Conservation (phyloP, 2,329 filamentous ascomycete species). For the Cordyceps cateniannulata region DNA sequence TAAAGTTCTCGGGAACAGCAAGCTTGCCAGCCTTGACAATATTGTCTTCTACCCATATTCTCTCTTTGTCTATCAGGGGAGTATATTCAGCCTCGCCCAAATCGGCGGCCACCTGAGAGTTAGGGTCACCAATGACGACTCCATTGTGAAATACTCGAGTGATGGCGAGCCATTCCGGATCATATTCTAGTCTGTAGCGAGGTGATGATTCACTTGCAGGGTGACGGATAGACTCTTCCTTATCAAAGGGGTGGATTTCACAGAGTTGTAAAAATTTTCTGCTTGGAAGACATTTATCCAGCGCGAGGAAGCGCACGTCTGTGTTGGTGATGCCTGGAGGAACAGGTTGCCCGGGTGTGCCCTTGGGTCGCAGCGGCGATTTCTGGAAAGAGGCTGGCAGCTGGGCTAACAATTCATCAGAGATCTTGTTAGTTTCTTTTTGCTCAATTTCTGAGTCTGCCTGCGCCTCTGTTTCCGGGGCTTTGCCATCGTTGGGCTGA, state of each 20-base stretch:
- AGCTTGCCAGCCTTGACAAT: slow-evolving; percentile 58
- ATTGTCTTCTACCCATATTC: slow-evolving; percentile 75
- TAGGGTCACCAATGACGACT: slow-evolving; percentile 56
- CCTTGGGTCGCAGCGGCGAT: slow-evolving; percentile 27
- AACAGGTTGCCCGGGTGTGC: slow-evolving; percentile 53
- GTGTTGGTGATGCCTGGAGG: slow-evolving; percentile 71
- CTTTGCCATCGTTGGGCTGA: slow-evolving; percentile 17
- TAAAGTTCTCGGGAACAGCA: slow-evolving; percentile 71
- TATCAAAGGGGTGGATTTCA: slow-evolving; percentile 48
- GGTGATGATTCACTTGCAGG: slow-evolving; percentile 17
- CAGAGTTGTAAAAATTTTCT: slow-evolving; percentile 78
- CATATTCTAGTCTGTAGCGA: slow-evolving; percentile 66
- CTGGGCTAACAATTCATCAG: slow-evolving; percentile 62
- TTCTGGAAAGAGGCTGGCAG: slow-evolving; percentile 69
- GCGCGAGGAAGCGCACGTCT: slow-evolving; percentile 73
- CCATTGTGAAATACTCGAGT: slow-evolving; percentile 69
- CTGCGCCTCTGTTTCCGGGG: neutral
- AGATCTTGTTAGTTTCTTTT: slow-evolving; percentile 32
- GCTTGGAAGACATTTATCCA: slow-evolving; percentile 83
- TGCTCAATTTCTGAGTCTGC: neutral
- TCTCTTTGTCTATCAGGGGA: slow-evolving; percentile 61
- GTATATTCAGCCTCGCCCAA: slow-evolving; percentile 63
- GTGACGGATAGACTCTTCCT: slow-evolving; percentile 19
- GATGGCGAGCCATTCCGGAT: slow-evolving; percentile 93
- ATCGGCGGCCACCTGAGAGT: slow-evolving; percentile 48